These are phyloP conservation scores for Scutellaria baicalensis DNA, from an alignment of 257 asterid species.

Conservation along the genomic window DNA sequence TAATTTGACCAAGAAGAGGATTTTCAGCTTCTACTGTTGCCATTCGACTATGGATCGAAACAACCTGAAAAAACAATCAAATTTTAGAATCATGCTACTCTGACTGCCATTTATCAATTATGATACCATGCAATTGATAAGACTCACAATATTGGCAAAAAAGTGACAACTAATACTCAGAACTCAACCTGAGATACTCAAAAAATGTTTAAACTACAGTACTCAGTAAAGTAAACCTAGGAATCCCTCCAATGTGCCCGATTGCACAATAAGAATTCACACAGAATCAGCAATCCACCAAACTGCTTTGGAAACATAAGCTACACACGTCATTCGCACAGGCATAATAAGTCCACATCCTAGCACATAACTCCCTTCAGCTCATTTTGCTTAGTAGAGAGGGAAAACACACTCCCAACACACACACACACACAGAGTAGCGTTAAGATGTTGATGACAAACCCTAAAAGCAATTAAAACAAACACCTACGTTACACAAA, in stretches of 20 bases:
- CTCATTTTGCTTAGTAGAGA: neutral
- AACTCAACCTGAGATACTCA: neutral
- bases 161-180: neutral
- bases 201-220: neutral
- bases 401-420: conserved; percentile 4
- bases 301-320: neutral
- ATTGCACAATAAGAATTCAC: neutral
- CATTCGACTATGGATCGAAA: conserved; percentile 39
- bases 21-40: conserved; percentile 55
- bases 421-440: neutral
- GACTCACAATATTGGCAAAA: neutral
- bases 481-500: conserved; percentile 3
- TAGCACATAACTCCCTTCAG: neutral
- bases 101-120: neutral
- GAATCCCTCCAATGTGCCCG: neutral
- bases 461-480: neutral
- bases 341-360: neutral
- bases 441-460: neutral
- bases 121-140: neutral
- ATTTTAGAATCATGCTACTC: neutral
- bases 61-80: conserved; percentile 6
- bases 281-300: neutral
- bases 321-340: neutral
- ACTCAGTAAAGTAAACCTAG: neutral
- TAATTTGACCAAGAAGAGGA: conserved; percentile 47